phyloP scores from a whole-genome alignment of 2,329 filamentous ascomycete species.

The Monilinia fructigena region DNA sequence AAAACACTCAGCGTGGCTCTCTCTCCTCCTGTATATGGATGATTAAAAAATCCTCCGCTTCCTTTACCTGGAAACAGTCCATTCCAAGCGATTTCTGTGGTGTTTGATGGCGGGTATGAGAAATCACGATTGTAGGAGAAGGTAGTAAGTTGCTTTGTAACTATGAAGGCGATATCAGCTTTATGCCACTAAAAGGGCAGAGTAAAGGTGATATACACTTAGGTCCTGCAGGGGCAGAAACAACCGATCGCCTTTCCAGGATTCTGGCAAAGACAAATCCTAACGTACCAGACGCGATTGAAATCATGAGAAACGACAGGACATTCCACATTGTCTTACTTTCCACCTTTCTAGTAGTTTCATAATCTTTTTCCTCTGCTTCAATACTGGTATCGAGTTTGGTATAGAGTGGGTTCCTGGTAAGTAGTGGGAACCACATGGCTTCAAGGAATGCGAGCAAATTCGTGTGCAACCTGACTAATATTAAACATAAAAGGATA shows the following conservation, averaged over 20 bases:
- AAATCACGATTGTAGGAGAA: conserved; percentile 15
- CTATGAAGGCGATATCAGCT: not conserved
- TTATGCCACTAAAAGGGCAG: too few relatives aligned
- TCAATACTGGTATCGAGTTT: not conserved
- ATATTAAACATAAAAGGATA: not conserved
- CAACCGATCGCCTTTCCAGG: not conserved
- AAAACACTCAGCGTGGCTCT: conserved; percentile 15
- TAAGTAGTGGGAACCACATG: conserved; percentile 4
- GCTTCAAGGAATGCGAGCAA: not conserved
- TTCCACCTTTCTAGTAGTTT: not conserved
- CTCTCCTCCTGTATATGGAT: not conserved
- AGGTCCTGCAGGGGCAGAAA: not conserved
- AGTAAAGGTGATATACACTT: not conserved
- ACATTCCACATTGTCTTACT: not conserved
- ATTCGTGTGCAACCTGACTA: not conserved
- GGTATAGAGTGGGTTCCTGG: not conserved
- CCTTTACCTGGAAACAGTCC: not conserved
- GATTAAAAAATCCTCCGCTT: conserved; percentile 4
- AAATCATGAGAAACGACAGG: not conserved
- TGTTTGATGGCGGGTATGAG: conserved; percentile 6
- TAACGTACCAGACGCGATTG: not conserved
- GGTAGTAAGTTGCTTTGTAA: not conserved
- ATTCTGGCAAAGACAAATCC: not conserved
- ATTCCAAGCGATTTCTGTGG: conserved; percentile 12
- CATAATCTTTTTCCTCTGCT: not conserved